Evolutionary conservation across 345 rosid genomes (phyloP).

Genomic region (Odontarrhena argentea): DNA sequence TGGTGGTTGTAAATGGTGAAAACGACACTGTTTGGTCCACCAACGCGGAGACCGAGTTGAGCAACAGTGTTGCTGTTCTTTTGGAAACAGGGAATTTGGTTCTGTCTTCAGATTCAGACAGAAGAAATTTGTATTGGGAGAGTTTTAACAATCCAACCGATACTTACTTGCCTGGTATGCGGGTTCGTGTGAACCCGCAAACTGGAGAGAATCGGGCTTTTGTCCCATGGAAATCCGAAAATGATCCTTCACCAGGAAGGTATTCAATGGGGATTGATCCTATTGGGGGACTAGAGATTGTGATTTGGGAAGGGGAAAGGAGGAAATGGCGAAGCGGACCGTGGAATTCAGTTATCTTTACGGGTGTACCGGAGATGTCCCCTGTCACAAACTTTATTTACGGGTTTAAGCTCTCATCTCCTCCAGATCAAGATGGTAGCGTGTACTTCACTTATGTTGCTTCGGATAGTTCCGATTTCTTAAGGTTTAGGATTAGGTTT

Average conservation of each 20-base stretch:
- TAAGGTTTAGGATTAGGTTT: conserved; percentile 41
- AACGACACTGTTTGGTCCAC: conserved; percentile 48
- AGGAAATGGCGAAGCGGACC: conserved; percentile 44
- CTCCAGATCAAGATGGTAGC: conserved; percentile 42
- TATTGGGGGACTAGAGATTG: conserved; percentile 31
- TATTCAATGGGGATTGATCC: conserved; percentile 36
- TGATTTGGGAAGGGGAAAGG: conserved; percentile 29
- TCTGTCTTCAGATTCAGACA: conserved; percentile 29
- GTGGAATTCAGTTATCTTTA: conserved; percentile 40
- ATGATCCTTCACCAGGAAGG: conserved; percentile 43
- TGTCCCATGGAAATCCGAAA: conserved; percentile 24
- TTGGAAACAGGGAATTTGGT: conserved; percentile 53
- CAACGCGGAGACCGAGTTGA: conserved; percentile 25
- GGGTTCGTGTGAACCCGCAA: conserved; percentile 20
- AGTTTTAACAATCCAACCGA: conserved; percentile 50
- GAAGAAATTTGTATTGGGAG: conserved; percentile 44
- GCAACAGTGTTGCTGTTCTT: conserved; percentile 39
- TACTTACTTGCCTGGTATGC: conserved; percentile 41
- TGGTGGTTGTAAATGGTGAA: conserved; percentile 37
- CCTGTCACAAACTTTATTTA: conserved; percentile 27
- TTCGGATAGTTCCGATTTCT: conserved; percentile 35
- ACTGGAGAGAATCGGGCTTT: conserved; percentile 16
- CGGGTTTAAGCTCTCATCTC: conserved; percentile 53
- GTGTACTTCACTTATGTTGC: conserved; percentile 52
- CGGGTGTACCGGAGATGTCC: conserved; percentile 47